Evolutionary conservation across 1,284 basidiomycete genomes (phyloP).

Genomic region (Irpex rosettiformis): DNA sequence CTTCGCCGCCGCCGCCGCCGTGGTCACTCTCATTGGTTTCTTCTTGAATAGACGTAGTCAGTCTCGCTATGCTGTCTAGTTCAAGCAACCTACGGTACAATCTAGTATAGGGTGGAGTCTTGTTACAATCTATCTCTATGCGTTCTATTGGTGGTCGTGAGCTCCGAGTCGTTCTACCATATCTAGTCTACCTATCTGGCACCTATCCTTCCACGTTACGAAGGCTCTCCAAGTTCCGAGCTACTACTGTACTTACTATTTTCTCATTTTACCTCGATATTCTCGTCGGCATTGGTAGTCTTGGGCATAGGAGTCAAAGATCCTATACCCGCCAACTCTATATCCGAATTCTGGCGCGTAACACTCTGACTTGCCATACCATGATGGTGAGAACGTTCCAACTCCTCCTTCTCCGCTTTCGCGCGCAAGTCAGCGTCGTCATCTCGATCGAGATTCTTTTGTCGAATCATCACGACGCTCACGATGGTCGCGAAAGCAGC

Average conservation of each 20-base stretch:
- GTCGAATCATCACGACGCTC: constrained; percentile 52
- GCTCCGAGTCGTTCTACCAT: too few species aligned
- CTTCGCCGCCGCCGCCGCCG: constrained; percentile 30
- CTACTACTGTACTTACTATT: too few species aligned
- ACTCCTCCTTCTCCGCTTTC: constrained; percentile 8
- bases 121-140: too few species aligned
- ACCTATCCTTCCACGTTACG: too few species aligned
- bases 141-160: too few species aligned
- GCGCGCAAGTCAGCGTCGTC: constrained; percentile 48
- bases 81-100: too few species aligned
- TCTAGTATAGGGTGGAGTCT: too few species aligned
- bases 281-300: not conserved
- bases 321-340: constrained; percentile 2
- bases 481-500: constrained; percentile 48
- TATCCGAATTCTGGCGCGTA: not conserved
- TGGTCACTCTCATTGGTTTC: constrained; percentile 27
- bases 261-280: too few species aligned
- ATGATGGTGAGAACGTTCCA: not conserved
- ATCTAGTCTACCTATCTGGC: too few species aligned
- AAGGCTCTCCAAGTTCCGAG: too few species aligned
- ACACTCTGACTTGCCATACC: not conserved
- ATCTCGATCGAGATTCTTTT: constrained; percentile 51
- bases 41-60: constrained; percentile 7
- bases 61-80: not conserved
- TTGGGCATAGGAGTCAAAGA: not conserved